These are phyloP conservation scores for Vitis rotundifolia DNA, from an alignment of 164 flowering plant genomes.

Conservation along the genomic window DNA sequence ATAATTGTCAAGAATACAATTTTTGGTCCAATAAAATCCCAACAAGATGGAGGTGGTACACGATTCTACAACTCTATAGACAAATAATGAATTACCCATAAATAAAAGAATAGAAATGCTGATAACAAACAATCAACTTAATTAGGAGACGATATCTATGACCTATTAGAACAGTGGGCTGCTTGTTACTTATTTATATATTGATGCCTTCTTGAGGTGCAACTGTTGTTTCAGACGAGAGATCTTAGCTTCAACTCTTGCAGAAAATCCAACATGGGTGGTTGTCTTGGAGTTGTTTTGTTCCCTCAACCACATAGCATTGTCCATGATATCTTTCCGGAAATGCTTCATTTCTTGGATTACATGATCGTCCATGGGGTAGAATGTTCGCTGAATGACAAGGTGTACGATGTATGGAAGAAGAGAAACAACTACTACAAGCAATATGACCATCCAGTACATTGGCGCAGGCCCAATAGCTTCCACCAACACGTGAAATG, in stretches of 20 bases:
- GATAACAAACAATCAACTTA: too few relatives aligned
- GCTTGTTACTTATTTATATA: constrained; percentile 14
- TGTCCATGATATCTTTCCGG: constrained; percentile 41
- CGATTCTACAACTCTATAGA: too few relatives aligned
- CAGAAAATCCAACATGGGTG: constrained; percentile 57
- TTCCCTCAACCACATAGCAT: constrained; percentile 57
- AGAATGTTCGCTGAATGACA: constrained; percentile 38
- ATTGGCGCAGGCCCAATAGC: constrained; percentile 46
- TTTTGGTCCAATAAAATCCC: too few relatives aligned
- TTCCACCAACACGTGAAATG: constrained; percentile 37
- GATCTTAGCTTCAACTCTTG: constrained; percentile 62
- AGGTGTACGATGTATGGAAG: constrained; percentile 53
- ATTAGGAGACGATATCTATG: too few relatives aligned
- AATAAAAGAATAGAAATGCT: too few relatives aligned
- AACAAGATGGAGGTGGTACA: too few relatives aligned
- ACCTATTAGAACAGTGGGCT: background rate
- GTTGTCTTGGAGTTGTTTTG: constrained; percentile 35
- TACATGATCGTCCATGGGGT: constrained; percentile 67
- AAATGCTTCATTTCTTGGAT: constrained; percentile 60
- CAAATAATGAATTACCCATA: too few relatives aligned
- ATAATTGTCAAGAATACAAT: too few relatives aligned
- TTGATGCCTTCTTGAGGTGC: constrained; percentile 24
- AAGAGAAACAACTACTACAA: constrained; percentile 35
- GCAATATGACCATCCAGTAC: constrained; percentile 47
- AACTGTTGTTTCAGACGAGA: constrained; percentile 30